These are phyloP conservation scores for Vigna angularis DNA, from an alignment of 306 rosid genomes.

Conservation along the genomic window DNA sequence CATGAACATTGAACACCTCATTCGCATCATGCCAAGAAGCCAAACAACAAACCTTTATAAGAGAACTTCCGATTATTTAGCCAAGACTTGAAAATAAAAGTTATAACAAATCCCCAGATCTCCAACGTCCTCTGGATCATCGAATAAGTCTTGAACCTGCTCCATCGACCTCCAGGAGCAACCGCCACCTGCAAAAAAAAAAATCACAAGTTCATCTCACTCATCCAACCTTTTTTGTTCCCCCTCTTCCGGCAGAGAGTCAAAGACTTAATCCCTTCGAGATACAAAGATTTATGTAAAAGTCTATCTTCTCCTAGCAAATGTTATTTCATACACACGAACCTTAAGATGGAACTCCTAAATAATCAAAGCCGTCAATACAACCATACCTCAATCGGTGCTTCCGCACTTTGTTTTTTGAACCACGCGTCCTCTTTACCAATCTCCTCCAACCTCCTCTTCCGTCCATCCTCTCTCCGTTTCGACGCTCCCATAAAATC, in stretches of 20 bases:
- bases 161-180: conserved; percentile 98
- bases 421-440: conserved; percentile 98
- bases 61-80: conserved; percentile 75
- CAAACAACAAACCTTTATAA: conserved; percentile 72
- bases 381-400: conserved; percentile 63
- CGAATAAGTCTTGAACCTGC: conserved; percentile 94
- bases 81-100: conserved; percentile 85
- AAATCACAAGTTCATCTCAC: conserved; percentile 35
- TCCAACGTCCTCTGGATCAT: conserved; percentile 96
- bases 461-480: conserved; percentile 77
- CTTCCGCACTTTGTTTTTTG: conserved; percentile 60
- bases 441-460: conserved; percentile 91
- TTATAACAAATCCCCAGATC: conserved; percentile 98
- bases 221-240: conserved; percentile 14
- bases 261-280: neutral
- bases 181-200: conserved; percentile 73
- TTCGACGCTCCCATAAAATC: conserved; percentile 47
- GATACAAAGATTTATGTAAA: neutral
- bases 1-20: conserved; percentile 28
- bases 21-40: neutral
- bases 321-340: neutral
- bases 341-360: neutral
- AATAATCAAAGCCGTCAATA: neutral
- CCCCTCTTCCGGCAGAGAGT: neutral
- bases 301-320: neutral